Evolutionary conservation across 2,329 filamentous ascomycete genomes (phyloP), one percentile per base, ranked within the genome.

Genomic region (Fusarium cicatricum): DNA sequence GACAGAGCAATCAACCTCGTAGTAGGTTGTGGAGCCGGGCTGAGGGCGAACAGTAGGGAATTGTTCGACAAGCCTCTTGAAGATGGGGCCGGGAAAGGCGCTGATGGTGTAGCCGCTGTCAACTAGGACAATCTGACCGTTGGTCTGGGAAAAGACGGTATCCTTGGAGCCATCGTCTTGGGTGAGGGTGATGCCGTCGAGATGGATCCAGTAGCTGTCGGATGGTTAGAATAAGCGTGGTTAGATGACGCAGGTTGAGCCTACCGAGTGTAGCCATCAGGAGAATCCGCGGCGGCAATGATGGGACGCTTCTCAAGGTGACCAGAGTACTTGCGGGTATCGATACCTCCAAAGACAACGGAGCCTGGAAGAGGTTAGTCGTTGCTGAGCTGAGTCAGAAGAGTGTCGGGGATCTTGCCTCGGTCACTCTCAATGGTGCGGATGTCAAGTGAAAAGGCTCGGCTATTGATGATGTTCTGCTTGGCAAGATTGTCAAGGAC

Each of bases 21-120:
- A 79, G 38, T 79, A 77, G 9, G 77, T 43, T 2, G 46, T 78
- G 4, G 75, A 66, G 23, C 72, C 64, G 2, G 69, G 34, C 33
- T 80, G 75, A 38, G 78, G 76, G 11, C 75, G 70, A 29, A 82
- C 80, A 48, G 77, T 78, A 8, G 72, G 72, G 64, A 75, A 85
- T 55, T 64, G 77, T 69, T 45, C 72, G 52, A 67, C 75, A 29
- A 87, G 74, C 28, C 71, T 63, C 23, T 73, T 59, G 53, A 85
- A 81, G 54, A 90, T 72, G 28, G 76, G 68, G 55, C 83, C 75
- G 3, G 89, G 89, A 2, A 92, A 80, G 58, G 88, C 85, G 71
- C 84, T 88, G 50, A 90, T 76, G 36, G 85, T 89, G 58, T 85
- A 88, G 52, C 89, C 89, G 12, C 85, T 87, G 72, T 90, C 87